Evolutionary conservation across 305 asterid genomes (phyloP), one percentile per base, ranked within the genome.

Genomic region (Rubia balearica): DNA sequence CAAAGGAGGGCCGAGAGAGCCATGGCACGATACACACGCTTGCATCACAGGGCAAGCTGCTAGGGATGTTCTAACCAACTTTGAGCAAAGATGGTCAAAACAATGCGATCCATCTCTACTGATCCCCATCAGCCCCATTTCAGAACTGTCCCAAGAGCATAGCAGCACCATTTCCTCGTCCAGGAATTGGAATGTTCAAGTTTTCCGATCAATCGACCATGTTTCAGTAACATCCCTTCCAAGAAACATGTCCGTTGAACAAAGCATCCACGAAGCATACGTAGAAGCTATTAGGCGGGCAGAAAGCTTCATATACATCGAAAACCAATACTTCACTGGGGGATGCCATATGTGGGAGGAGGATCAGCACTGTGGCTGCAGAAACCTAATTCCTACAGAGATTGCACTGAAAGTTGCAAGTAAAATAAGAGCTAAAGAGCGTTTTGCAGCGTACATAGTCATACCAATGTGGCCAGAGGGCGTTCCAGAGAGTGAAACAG

Each of bases 381-480:
- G 78, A 71, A 92, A 92, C 85, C 82, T 92, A 85, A 89, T 92
- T 67, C 97, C 97, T 5, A 62, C 85, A 3, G 97, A 92, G 89
- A 85, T 92, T 75, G 97, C 95, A 6, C 83, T 90, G 0, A 92
- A 92, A 72, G 70, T 90, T 12, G 90, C 78, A 0, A 81, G 78
- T 11, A 92, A 92, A 76, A 89, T 92, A 81, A 81, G 71, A 80
- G 87, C 83, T 6, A 86, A 77, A 56, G 95, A 89, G 77, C 73
- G 89, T 66, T 90, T 90, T 41, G 76, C 89, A 3, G 97, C 62
- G 68, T 90, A 89, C 41, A 71, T 92, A 22, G 87, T 89, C 66
- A 81, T 89, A 56, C 98, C 96, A 36, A 90, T 92, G 98, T 92
- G 98, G 98, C 98, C 96, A 0, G 98, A 92, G 74, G 98, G 98